Evolutionary conservation across 2,329 filamentous ascomycete species (phyloP).

Genomic region (Scolecobasidium constrictum): DNA sequence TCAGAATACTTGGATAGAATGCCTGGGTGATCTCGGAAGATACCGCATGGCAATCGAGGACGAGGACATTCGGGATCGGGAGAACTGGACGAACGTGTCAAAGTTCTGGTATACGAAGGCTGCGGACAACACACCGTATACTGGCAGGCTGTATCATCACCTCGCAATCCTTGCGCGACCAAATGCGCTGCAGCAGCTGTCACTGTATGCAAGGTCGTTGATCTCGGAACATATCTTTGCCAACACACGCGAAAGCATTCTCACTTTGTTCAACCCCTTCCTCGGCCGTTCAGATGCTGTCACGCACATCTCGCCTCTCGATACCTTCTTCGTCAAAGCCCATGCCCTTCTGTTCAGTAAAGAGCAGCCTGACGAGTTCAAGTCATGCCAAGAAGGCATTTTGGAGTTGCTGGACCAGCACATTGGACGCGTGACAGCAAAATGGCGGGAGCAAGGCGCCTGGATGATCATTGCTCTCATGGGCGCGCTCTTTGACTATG

Average conservation of each 20-base stretch:
- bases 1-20: conserved; percentile 87
- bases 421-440: conserved; percentile 40
- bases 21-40: conserved; percentile 72
- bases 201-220: conserved; percentile 60
- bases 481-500: conserved; percentile 43
- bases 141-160: conserved; percentile 79
- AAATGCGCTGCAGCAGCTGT: conserved; percentile 45
- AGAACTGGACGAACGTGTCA: conserved; percentile 72
- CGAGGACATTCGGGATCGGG: conserved; percentile 60
- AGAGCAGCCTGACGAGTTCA: conserved; percentile 36
- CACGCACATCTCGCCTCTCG: conserved; percentile 32
- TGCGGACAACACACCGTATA: conserved; percentile 62
- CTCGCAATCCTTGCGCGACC: conserved; percentile 68
- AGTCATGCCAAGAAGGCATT: conserved; percentile 38
- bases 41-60: conserved; percentile 92
- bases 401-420: conserved; percentile 43
- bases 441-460: conserved; percentile 47
- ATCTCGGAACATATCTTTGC: conserved; percentile 57
- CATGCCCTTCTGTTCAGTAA: conserved; percentile 55
- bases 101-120: conserved; percentile 78
- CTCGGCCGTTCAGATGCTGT: conserved; percentile 26
- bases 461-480: conserved; percentile 48
- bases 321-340: conserved; percentile 50
- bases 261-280: conserved; percentile 52
- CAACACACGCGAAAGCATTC: conserved; percentile 58